Conservation (phyloP, 176 grass and related monocot species). For the Tillandsia leiboldiana region DNA sequence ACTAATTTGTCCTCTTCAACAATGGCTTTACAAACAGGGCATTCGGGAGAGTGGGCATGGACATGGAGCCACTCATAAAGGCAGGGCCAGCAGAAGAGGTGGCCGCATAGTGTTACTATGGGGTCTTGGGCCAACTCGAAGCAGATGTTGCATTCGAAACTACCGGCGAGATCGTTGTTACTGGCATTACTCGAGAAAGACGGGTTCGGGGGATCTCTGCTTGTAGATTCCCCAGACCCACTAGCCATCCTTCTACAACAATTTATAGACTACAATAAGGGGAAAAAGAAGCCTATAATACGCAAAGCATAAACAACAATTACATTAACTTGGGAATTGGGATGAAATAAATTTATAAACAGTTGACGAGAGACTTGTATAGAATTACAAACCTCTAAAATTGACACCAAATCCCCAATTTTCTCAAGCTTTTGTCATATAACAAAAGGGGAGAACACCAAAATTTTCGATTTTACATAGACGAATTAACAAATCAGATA, state of each 20-base stretch:
- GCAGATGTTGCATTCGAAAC: conserved; percentile 89
- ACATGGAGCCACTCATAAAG: conserved; percentile 76
- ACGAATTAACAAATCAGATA: too few relatives aligned
- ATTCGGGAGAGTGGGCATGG: conserved; percentile 60
- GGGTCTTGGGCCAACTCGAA: conserved; percentile 70
- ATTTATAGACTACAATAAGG: too few relatives aligned
- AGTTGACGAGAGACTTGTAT: too few relatives aligned
- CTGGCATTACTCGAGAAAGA: conserved; percentile 16
- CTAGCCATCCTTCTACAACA: conserved; percentile 25
- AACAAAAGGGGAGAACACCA: too few relatives aligned
- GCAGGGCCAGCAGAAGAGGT: conserved; percentile 82
- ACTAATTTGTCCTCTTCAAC: conserved; percentile 64
- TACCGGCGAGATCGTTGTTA: conserved; percentile 30
- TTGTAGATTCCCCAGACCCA: conserved; percentile 31
- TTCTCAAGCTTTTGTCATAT: too few relatives aligned
- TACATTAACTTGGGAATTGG: too few relatives aligned
- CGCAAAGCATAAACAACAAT: too few relatives aligned
- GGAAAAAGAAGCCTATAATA: too few relatives aligned
- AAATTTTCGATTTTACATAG: too few relatives aligned
- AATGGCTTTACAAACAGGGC: conserved; percentile 77
- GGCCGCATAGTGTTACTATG: conserved; percentile 69
- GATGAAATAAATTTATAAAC: too few relatives aligned
- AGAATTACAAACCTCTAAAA: too few relatives aligned
- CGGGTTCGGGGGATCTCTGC: conserved; percentile 21
- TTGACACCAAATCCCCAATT: too few relatives aligned